A percentile compares a stretch with the other conserved stretches of the same genome.
phyloP scores from a whole-genome alignment of 1,284 basidiomycete genomes.

The Tremellales sp. region DNA sequence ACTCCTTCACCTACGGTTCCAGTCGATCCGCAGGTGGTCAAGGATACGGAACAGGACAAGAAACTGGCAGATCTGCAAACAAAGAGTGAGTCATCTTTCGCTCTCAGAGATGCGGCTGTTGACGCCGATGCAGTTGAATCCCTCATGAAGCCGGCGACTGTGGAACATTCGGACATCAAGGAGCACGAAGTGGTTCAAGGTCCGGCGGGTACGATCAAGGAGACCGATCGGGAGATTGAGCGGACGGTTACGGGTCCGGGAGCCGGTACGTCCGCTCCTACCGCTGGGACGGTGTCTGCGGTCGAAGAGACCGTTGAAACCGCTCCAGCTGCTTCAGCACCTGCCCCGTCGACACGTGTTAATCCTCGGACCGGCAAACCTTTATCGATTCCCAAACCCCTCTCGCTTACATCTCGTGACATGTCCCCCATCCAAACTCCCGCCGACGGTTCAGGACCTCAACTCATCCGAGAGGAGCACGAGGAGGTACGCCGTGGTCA shows the following conservation, averaged over 20 bases:
- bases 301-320: neutral
- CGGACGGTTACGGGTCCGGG: too few species aligned
- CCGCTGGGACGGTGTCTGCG: neutral
- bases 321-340: conserved; percentile 3
- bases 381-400: conserved; percentile 24
- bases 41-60: conserved; percentile 38
- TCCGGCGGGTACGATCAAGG: conserved; percentile 21
- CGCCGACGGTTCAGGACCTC: conserved; percentile 5
- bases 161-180: conserved; percentile 28
- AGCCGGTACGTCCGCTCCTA: conserved; percentile 3
- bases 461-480: conserved; percentile 33
- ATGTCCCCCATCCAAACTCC: conserved; percentile 26
- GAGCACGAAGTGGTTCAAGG: conserved; percentile 35
- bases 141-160: conserved; percentile 24
- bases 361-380: conserved; percentile 37
- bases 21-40: conserved; percentile 18
- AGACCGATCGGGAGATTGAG: conserved; percentile 17
- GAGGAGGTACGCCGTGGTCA: conserved; percentile 28
- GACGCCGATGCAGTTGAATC: neutral
- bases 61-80: conserved; percentile 36
- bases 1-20: conserved; percentile 23
- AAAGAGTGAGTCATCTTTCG: conserved; percentile 27
- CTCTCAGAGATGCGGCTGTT: conserved; percentile 1
- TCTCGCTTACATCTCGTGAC: conserved; percentile 20
- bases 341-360: conserved; percentile 14